A percentile compares a stretch with the other conserved stretches of the same genome.
Conservation (phyloP, 2,329 filamentous ascomycete species). For the Neonectria neomacrospora region DNA sequence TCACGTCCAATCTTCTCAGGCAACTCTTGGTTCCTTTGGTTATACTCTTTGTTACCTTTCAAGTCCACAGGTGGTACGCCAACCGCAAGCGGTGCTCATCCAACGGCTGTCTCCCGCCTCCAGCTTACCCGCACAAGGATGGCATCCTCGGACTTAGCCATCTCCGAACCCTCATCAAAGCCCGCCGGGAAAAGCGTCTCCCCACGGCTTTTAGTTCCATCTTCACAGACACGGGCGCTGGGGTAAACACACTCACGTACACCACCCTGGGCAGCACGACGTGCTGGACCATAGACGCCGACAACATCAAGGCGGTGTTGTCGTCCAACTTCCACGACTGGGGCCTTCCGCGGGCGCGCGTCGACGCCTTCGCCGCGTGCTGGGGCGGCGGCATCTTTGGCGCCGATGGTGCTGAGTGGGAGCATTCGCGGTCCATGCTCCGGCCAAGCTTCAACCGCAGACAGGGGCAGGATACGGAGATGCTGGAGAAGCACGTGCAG, state of each 20-base stretch:
- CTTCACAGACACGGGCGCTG: constrained; percentile 14
- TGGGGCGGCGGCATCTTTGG: constrained; percentile 57
- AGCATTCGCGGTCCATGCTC: constrained; percentile 51
- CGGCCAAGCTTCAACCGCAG: constrained; percentile 43
- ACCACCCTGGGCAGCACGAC: constrained; percentile 9
- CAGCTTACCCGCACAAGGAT: constrained; percentile 11
- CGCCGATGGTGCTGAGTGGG: constrained; percentile 56
- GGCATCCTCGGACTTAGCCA: constrained; percentile 12
- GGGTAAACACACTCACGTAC: constrained; percentile 1
- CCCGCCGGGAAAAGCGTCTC: constrained; percentile 8
- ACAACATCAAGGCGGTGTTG: constrained; percentile 63
- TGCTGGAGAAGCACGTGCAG: constrained; percentile 15
- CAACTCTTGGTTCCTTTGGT: not conserved
- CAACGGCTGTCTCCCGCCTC: constrained; percentile 8
- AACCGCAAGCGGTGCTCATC: not conserved
- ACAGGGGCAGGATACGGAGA: constrained; percentile 39
- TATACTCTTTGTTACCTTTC: no score
- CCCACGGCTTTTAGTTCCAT: constrained; percentile 17
- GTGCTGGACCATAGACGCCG: constrained; percentile 52
- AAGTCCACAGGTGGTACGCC: not conserved
- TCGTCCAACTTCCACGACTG: constrained; percentile 62
- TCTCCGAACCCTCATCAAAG: constrained; percentile 3
- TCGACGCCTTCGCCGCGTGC: constrained; percentile 47
- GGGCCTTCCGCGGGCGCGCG: constrained; percentile 38
- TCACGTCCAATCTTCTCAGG: not conserved